Evolutionary conservation across 2,329 filamentous ascomycete species (phyloP).

Genomic region (Onygenales sp.): DNA sequence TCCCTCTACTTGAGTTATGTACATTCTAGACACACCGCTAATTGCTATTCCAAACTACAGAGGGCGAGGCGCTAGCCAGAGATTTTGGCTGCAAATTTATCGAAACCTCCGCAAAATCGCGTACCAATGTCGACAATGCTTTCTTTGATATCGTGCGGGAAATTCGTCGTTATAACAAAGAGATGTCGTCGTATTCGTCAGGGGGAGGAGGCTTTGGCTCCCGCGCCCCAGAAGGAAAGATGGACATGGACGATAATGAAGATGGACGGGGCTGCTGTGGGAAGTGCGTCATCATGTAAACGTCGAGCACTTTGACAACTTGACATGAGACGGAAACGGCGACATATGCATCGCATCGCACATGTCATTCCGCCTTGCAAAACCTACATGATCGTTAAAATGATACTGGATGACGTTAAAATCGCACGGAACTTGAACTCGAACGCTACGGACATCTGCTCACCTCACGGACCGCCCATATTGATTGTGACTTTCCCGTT

Average conservation of each 20-base stretch:
- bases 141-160: constrained; percentile 98
- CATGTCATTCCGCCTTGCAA: neutral
- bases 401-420: neutral
- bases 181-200: constrained; percentile 81
- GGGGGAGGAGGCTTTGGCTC: constrained; percentile 54
- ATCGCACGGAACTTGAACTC: neutral
- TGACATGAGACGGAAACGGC: neutral
- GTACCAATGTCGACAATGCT: constrained; percentile 95
- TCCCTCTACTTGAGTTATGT: neutral
- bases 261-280: constrained; percentile 63
- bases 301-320: neutral
- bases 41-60: constrained; percentile 39
- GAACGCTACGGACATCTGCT: neutral
- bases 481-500: no score
- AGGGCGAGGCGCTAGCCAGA: constrained; percentile 78
- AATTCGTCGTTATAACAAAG: constrained; percentile 96
- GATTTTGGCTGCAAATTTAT: constrained; percentile 97
- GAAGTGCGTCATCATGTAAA: constrained; percentile 82
- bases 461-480: neutral
- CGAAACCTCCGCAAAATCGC: constrained; percentile 95
- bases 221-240: constrained; percentile 52
- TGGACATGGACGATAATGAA: constrained; percentile 59
- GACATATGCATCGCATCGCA: neutral
- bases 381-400: neutral
- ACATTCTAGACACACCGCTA: neutral